These are phyloP conservation scores for Alloascoidea hylecoeti DNA, from an alignment of 805 yeast genomes.

Conservation along the genomic window DNA sequence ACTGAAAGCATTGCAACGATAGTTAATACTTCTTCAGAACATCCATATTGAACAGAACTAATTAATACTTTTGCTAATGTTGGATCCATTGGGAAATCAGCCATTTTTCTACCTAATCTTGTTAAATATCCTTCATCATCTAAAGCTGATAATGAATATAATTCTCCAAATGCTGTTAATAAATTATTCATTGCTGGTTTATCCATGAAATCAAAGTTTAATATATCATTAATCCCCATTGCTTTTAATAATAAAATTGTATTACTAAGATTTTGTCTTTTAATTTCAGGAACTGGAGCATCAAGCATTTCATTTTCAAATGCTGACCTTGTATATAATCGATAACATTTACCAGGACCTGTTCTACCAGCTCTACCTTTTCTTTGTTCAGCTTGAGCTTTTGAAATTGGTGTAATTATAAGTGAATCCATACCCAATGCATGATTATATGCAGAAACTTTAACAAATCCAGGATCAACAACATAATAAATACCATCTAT, in stretches of 20 bases:
- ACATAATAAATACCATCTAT: conserved; percentile 94
- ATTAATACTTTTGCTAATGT: conserved; percentile 69
- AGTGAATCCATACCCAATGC: conserved; percentile 80
- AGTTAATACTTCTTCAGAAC: conserved; percentile 55
- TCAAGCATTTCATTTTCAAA: conserved; percentile 63
- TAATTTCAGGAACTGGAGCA: conserved; percentile 85
- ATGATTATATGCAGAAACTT: conserved; percentile 83
- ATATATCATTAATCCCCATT: conserved; percentile 70
- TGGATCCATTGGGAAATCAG: conserved; percentile 87
- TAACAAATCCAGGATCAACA: conserved; percentile 89
- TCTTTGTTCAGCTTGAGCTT: conserved; percentile 92
- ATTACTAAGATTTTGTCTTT: conserved; percentile 66
- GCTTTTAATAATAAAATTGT: conserved; percentile 69
- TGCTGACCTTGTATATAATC: conserved; percentile 78
- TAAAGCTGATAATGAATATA: conserved; percentile 82
- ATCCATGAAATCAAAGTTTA: conserved; percentile 84
- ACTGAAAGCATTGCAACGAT: conserved; percentile 80
- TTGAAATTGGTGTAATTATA: conserved; percentile 77
- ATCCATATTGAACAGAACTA: conserved; percentile 42
- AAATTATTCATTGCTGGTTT: conserved; percentile 71
- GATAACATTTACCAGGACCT: conserved; percentile 89
- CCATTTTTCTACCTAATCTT: conserved; percentile 67
- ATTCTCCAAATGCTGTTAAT: conserved; percentile 59
- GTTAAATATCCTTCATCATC: conserved; percentile 72
- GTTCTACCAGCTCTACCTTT: conserved; percentile 98